Evolutionary conservation across 805 yeast species (phyloP).

Genomic region (Sugiyamaella marilandica): DNA sequence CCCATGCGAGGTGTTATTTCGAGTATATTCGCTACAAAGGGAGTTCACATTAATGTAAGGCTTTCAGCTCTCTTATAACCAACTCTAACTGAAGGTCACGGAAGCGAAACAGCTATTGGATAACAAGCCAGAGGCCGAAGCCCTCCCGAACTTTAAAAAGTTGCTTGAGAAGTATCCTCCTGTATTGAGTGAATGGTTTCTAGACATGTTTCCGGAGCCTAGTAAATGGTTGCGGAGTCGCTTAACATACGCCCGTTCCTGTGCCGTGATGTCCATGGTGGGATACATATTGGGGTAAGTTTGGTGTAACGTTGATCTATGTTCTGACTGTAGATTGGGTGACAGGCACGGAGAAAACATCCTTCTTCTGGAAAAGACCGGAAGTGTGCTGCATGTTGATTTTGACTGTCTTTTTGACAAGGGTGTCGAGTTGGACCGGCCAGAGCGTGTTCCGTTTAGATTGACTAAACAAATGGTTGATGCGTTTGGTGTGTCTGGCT

Average conservation of each 20-base stretch:
- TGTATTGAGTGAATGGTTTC: slow-evolving; percentile 80
- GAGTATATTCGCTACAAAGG: slow-evolving; percentile 40
- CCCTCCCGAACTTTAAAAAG: slow-evolving; percentile 35
- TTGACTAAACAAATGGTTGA: slow-evolving; percentile 83
- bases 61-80: slow-evolving; percentile 18
- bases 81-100: slow-evolving; percentile 27
- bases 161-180: slow-evolving; percentile 35
- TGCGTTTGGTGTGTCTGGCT: slow-evolving; percentile 82
- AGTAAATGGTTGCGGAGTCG: slow-evolving; percentile 80
- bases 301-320: background rate
- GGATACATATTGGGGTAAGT: slow-evolving; percentile 76
- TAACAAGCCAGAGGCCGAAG: slow-evolving; percentile 29
- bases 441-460: slow-evolving; percentile 93
- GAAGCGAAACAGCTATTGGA: slow-evolving; percentile 29
- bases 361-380: slow-evolving; percentile 63
- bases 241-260: slow-evolving; percentile 65
- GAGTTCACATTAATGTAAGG: slow-evolving; percentile 32
- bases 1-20: slow-evolving; percentile 63
- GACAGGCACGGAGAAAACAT: slow-evolving; percentile 96
- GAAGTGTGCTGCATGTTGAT: slow-evolving; percentile 87
- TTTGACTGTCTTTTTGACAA: slow-evolving; percentile 95
- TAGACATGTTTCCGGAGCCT: slow-evolving; percentile 86
- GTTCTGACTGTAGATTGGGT: slow-evolving; percentile 46
- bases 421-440: slow-evolving; percentile 60
- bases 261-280: slow-evolving; percentile 96